Base-by-base conservation (phyloP, 2,329 filamentous ascomycete species). In the Colletotrichum orchidophilum region DNA sequence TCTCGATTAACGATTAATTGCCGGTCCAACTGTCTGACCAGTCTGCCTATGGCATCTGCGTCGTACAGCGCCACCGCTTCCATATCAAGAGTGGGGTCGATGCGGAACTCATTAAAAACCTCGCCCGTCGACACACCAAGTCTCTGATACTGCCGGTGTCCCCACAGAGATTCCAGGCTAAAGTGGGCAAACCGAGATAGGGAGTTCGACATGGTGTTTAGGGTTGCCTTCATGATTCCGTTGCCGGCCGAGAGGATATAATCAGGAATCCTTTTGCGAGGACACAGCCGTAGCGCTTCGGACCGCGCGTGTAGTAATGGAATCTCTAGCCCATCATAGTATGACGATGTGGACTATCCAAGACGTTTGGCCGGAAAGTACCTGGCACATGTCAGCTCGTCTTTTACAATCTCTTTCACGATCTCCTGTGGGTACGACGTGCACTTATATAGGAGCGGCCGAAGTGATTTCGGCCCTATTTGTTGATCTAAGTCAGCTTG, bases 251-350 rank as follows among this genome's bases (percentile, higher is more conserved):
- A 60, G 26, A 60, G 39, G 26, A 60, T 60, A 18, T 60, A 49
- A 29, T 60, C 58, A n/a, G 58, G 39, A 6, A 42, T 11, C 39
- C 29, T 42, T 15, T 60, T 60, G 2, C 18, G 26, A 6, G 39
- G 58, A 49, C 12, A 60, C 26, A 60, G 58, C 12, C 39, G 39
- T n/a, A 29, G 39, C 33, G 58, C 58, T 29, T 60, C 58, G 18
- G 13, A 50, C 9, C 39, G 58, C 33, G 26, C 58, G 13, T 60
- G 24, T n/a, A 42, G 11, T 39, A 60, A 15, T 26, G 18, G 26
- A 24, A 60, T 60, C 33, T 60, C 39, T 26, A 60, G 35, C n/a
- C 58, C 58, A 18, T 60, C 39, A 27, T 60, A 60, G 29, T 54
- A 54, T 18, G 18, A 50, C 8, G 26, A n/a, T 4, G 4, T 49